Conservation (phyloP, 345 rosid species). For the Luvunga scandens region DNA sequence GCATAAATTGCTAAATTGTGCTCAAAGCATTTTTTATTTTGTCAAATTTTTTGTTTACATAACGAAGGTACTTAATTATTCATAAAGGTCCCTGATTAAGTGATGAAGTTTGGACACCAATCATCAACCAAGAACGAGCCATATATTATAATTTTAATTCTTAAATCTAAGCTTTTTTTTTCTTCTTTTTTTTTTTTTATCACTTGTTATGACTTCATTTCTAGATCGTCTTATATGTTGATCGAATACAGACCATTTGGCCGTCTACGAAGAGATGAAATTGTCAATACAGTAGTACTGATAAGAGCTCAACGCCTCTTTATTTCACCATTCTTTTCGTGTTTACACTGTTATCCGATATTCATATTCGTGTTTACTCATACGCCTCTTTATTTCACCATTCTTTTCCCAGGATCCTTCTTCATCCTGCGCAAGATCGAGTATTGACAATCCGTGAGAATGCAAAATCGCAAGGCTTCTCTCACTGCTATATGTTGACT, state of each 20-base stretch:
- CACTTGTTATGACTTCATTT: neutral
- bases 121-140: conserved; percentile 28
- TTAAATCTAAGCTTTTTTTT: neutral
- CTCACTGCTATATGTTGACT: conserved; percentile 43
- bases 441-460: conserved; percentile 48
- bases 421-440: conserved; percentile 46
- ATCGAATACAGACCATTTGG: conserved; percentile 36
- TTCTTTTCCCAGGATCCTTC: conserved; percentile 10
- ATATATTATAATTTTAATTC: neutral
- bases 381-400: neutral
- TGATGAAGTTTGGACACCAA: conserved; percentile 24
- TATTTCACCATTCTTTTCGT: neutral
- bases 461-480: conserved; percentile 51
- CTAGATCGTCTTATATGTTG: neutral
- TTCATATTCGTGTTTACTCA: neutral
- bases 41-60: neutral
- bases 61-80: neutral
- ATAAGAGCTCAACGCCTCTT: conserved; percentile 46
- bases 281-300: conserved; percentile 36
- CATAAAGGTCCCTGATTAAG: conserved; percentile 45
- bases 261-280: conserved; percentile 40
- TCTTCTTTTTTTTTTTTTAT: too few species aligned
- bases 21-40: too few species aligned
- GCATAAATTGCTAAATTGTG: too few species aligned
- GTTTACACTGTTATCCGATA: neutral